phyloP scores from a whole-genome alignment of 805 yeast species.

The Wickerhamomyces mucosus region DNA sequence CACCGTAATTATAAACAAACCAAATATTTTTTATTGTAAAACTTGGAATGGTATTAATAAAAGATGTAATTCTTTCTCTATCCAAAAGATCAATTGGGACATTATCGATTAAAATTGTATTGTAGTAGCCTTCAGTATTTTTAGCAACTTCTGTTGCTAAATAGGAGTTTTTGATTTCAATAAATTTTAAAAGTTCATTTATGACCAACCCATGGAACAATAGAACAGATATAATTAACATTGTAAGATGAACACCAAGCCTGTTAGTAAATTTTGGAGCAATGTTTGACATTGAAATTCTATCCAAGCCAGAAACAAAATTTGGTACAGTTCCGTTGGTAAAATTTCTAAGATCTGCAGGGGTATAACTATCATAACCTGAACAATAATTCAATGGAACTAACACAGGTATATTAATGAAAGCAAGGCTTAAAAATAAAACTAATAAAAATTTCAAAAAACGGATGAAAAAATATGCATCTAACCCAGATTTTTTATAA shows the following conservation, averaged over 20 bases:
- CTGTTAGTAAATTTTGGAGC: conserved; percentile 39
- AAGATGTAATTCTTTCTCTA: conserved; percentile 11
- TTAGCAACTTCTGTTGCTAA: conserved; percentile 20
- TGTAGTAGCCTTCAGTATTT: conserved; percentile 17
- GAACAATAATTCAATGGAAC: conserved; percentile 49
- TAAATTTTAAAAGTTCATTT: conserved; percentile 44
- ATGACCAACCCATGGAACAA: conserved; percentile 48
- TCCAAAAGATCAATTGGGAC: conserved; percentile 28
- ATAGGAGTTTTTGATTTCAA: conserved; percentile 37
- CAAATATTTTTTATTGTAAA: conserved; percentile 50
- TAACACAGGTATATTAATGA: conserved; percentile 47
- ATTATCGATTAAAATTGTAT: conserved; percentile 33
- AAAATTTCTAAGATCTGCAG: conserved; percentile 8
- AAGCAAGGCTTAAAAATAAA: conserved; percentile 43
- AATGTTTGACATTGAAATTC: conserved; percentile 62
- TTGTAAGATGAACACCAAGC: conserved; percentile 53
- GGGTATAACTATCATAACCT: conserved; percentile 18
- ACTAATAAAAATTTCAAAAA: conserved; percentile 42
- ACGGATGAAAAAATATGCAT: conserved; percentile 65
- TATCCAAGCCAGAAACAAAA: conserved; percentile 50
- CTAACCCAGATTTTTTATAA: conserved; percentile 51
- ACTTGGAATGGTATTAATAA: conserved; percentile 23
- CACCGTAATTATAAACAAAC: conserved; percentile 41
- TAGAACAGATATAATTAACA: conserved; percentile 44
- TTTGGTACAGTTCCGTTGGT: conserved; percentile 18